phyloP scores from a whole-genome alignment of 148 eudicot genomes.

The Rhododendron molle region DNA sequence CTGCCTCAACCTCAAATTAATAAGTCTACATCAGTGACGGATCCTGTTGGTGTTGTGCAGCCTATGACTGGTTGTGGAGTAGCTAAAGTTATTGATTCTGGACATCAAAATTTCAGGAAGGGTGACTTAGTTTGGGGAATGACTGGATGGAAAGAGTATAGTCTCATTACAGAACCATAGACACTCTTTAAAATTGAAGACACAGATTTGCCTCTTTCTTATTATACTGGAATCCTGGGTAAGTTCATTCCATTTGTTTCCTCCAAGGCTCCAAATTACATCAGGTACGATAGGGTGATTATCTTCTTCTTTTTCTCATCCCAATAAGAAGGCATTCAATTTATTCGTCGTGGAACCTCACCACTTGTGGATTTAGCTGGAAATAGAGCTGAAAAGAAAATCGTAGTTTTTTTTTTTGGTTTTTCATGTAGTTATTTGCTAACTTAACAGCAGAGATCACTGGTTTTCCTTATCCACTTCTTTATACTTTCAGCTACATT shows the following conservation, averaged over 20 bases:
- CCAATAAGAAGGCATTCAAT: background rate
- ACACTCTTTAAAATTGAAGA: slow-evolving; percentile 45
- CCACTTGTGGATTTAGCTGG: background rate
- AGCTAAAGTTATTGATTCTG: slow-evolving; percentile 50
- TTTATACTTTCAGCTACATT: background rate
- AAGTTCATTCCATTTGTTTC: background rate
- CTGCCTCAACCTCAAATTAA: background rate
- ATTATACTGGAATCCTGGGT: slow-evolving; percentile 73
- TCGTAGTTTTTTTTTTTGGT: background rate
- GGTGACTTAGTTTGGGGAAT: slow-evolving; percentile 54
- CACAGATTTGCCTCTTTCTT: slow-evolving; percentile 62
- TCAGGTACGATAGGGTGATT: no score
- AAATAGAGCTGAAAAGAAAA: background rate
- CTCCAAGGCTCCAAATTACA: no score
- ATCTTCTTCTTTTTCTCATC: no score
- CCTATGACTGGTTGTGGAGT: slow-evolving; percentile 51
- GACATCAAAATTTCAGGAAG: slow-evolving; percentile 38
- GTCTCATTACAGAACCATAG: slow-evolving; percentile 19
- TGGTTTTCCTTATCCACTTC: background rate
- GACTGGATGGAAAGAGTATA: slow-evolving; percentile 65
- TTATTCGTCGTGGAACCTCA: background rate
- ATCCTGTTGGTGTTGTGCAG: slow-evolving; percentile 28
- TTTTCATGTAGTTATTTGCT: background rate
- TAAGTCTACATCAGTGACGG: background rate
- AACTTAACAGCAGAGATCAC: background rate